Base-by-base conservation (phyloP, 805 yeast genomes). In the Lipomyces chichibuensis region DNA sequence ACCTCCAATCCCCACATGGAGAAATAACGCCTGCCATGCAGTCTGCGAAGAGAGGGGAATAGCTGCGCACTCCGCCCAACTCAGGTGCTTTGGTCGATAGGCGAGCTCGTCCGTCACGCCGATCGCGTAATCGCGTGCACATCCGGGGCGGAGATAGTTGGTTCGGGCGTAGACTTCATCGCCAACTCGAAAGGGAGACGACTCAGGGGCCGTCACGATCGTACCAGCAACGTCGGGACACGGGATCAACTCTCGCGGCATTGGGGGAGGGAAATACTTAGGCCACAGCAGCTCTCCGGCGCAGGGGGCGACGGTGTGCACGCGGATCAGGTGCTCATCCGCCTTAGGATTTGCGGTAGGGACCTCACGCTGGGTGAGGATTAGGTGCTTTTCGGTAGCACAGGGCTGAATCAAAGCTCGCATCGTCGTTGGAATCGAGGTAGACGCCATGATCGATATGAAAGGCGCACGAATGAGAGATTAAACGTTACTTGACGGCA, bases 251-350 rank as follows among this genome's bases (percentile, higher is more conserved):
- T 53, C 56, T 23, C 29, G 29, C 56, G 56, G 56, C 17, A 8
- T 53, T 14, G 29, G 13, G n/a, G 29, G 29, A 23, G 56, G 56
- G n/a, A 20, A 53, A 17, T 53, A 9, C 9, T 23, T 20, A 2
- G 29, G 27, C 56, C 56, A 53, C n/a, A 20, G 29, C n/a, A 53
- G 56, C 25, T 53, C 56, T 7, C 56, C 56, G n/a, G 56, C 29
- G 11, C 32, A 20, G 33, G n/a, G 56, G 56, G n/a, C 27, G 33
- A 9, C 8, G 33, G 56, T 20, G 8, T 53, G 56, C 25, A 53
- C 56, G 4, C 4, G 29, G 29, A 27, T 27, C 29, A 27, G 4
- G 29, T 27, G 29, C 29, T 27, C 29, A 27, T 27, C 29, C 29
- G 29, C 29, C 29, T 27, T 27, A 27, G 29, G 4, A 27, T 27